Percentiles rank a stretch among this genome's conserved stretches.
Conservation (phyloP, 345 rosid species). For the Murraya paniculata region DNA sequence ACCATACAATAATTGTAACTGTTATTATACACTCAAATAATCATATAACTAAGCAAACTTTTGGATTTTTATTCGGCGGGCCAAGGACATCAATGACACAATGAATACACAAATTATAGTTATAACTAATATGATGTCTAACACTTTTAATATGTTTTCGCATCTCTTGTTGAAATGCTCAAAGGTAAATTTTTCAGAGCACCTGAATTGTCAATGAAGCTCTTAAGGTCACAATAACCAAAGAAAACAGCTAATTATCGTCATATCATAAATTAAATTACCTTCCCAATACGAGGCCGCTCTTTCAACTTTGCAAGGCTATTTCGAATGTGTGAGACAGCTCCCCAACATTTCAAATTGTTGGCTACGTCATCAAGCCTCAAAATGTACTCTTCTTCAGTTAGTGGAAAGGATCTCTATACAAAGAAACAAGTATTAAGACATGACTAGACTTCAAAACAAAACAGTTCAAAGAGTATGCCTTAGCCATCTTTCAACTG, state of each 20-base stretch:
- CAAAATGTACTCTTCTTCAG: conserved; percentile 86
- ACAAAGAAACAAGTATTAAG: conserved; percentile 1
- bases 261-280: conserved; percentile 21
- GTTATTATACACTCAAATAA: background rate
- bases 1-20: conserved; percentile 4
- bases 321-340: conserved; percentile 83
- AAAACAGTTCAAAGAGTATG: background rate
- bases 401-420: conserved; percentile 90
- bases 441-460: background rate
- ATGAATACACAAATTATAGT: too few relatives aligned
- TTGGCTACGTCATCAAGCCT: conserved; percentile 96
- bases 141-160: too few relatives aligned
- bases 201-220: background rate
- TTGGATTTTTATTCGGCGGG: too few relatives aligned
- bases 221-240: background rate
- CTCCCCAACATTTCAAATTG: conserved; percentile 94
- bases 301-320: conserved; percentile 85
- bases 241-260: background rate
- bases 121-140: background rate
- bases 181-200: background rate
- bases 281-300: conserved; percentile 91
- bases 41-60: too few relatives aligned
- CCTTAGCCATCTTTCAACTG: background rate
- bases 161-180: background rate
- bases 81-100: too few relatives aligned